Percentiles rank a stretch among this genome's conserved stretches.
These are phyloP conservation scores for Gracilaria gracilis DNA, from an alignment of 23 red algal species.

Conservation along the genomic window DNA sequence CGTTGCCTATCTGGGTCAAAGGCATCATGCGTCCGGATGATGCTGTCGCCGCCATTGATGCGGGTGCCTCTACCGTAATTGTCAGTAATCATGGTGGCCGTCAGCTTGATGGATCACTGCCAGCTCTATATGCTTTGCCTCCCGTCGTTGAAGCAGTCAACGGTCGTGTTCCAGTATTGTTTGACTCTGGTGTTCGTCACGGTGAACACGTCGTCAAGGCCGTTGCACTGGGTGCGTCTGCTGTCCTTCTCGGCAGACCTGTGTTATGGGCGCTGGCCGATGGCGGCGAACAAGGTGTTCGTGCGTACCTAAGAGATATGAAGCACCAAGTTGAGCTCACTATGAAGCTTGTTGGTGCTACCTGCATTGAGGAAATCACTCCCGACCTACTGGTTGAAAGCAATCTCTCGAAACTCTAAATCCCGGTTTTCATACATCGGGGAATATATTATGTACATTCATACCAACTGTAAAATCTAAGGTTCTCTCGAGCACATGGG, in stretches of 20 bases:
- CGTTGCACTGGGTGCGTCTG: slow-evolving; percentile 86
- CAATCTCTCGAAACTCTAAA: not conserved
- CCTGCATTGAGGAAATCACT: slow-evolving; percentile 26
- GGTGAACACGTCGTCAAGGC: slow-evolving; percentile 96
- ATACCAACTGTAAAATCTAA: no score
- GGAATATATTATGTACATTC: no score
- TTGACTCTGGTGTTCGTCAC: slow-evolving; percentile 86
- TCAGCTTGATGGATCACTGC: slow-evolving; percentile 81
- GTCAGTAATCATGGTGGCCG: slow-evolving; percentile 93
- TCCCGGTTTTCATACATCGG: no score
- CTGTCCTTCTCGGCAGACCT: slow-evolving; percentile 82
- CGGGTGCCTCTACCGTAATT: slow-evolving; percentile 75
- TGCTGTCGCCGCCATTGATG: slow-evolving; percentile 59
- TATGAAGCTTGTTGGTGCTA: slow-evolving; percentile 76
- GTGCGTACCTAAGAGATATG: slow-evolving; percentile 31
- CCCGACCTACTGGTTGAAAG: not conserved
- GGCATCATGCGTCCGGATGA: slow-evolving; percentile 82
- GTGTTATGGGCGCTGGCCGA: slow-evolving; percentile 84
- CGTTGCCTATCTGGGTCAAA: slow-evolving; percentile 88
- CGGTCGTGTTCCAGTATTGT: slow-evolving; percentile 72
- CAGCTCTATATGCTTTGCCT: slow-evolving; percentile 72
- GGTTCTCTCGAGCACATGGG: no score
- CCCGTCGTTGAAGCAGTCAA: slow-evolving; percentile 74
- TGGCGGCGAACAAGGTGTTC: slow-evolving; percentile 75
- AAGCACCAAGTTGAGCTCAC: slow-evolving; percentile 64